Evolutionary conservation across 208 protist genomes (phyloP).

Genomic region (Pavlovales sp.): DNA sequence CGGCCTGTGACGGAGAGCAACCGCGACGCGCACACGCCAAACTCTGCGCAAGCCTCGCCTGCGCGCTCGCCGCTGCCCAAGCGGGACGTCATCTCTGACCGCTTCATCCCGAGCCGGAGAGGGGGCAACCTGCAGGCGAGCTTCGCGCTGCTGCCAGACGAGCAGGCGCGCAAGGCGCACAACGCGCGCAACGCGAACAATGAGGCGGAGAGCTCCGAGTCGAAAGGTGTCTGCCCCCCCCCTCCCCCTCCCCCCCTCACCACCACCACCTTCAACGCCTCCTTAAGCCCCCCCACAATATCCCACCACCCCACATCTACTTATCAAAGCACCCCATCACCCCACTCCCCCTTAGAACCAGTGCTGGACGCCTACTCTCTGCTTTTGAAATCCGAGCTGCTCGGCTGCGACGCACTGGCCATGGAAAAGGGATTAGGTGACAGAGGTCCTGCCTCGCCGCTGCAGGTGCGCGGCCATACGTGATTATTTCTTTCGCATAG

Average conservation of each 20-base stretch:
- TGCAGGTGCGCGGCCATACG: no score
- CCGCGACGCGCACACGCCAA: neutral
- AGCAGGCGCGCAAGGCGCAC: neutral
- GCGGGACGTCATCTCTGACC: conserved; percentile 19
- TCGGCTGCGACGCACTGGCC: neutral
- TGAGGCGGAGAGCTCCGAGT: no score
- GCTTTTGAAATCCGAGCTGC: conserved; percentile 10
- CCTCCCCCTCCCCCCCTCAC: no score
- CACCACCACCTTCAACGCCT: no score
- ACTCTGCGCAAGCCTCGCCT: neutral
- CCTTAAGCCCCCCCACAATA: no score
- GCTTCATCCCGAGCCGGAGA: conserved; percentile 16
- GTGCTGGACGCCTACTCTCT: conserved; percentile 4
- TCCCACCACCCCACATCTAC: no score
- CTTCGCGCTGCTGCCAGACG: conserved; percentile 23
- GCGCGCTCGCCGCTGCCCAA: neutral
- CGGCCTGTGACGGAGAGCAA: neutral
- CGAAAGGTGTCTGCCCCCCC: no score
- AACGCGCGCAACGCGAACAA: neutral
- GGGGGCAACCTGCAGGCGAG: neutral
- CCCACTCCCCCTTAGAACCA: no score
- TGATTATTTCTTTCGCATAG: no score
- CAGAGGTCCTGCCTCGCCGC: no score
- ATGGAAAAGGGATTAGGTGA: no score
- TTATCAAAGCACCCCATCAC: no score